phyloP scores from a whole-genome alignment of 495 filamentous ascomycete species.

The Podospora anserina region DNA sequence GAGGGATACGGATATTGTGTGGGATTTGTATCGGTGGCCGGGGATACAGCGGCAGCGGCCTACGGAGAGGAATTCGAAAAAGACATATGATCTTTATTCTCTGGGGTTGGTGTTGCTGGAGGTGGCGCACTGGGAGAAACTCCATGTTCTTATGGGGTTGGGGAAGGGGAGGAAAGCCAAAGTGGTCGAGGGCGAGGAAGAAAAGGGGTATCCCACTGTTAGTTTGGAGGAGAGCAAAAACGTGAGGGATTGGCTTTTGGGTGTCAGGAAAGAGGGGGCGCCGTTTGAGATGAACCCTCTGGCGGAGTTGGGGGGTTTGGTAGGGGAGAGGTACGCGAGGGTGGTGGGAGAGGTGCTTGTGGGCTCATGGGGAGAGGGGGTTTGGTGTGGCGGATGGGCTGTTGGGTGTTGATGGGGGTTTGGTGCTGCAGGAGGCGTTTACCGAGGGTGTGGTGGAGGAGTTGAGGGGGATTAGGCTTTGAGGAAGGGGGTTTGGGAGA shows the following conservation, averaged over 20 bases:
- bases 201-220: constrained; percentile 14
- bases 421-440: constrained; percentile 31
- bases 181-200: not conserved
- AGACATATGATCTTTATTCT: constrained; percentile 52
- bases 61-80: constrained; percentile 36
- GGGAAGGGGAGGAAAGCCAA: constrained; percentile 5
- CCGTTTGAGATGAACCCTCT: constrained; percentile 28
- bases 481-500: not conserved
- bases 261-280: constrained; percentile 8
- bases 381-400: constrained; percentile 26
- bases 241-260: constrained; percentile 32
- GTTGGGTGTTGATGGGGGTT: constrained; percentile 18
- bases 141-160: constrained; percentile 40
- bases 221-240: constrained; percentile 23
- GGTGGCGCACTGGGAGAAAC: constrained; percentile 50
- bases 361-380: constrained; percentile 33
- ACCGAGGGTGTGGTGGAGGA: constrained; percentile 31
- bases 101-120: constrained; percentile 50
- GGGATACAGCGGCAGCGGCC: constrained; percentile 28
- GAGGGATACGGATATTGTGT: constrained; percentile 27
- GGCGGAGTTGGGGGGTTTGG: constrained; percentile 23
- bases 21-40: constrained; percentile 36
- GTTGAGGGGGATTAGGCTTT: constrained; percentile 20
- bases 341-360: constrained; percentile 30
- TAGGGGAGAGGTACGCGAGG: constrained; percentile 27